Evolutionary conservation across 2,329 filamentous ascomycete genomes (phyloP).

Genomic region (Colletotrichum falcatum): DNA sequence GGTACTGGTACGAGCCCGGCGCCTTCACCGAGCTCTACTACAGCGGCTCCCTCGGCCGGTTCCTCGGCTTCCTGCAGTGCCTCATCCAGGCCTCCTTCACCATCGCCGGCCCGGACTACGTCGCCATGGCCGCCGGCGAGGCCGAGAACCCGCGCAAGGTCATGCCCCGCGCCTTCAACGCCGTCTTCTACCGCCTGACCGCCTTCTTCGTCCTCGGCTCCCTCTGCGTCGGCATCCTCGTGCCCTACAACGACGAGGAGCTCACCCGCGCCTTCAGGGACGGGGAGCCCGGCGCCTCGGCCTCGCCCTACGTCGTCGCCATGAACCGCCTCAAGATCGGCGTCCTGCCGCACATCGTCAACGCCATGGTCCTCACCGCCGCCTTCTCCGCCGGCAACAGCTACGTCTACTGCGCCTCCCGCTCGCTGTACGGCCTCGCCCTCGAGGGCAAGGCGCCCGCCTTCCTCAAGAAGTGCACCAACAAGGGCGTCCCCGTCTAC

Average conservation of each 20-base stretch:
- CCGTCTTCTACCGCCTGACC: constrained; percentile 82
- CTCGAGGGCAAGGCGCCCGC: constrained; percentile 75
- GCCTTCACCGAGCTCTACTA: constrained; percentile 76
- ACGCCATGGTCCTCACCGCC: constrained; percentile 77
- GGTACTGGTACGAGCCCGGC: constrained; percentile 74
- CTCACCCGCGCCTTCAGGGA: constrained; percentile 70
- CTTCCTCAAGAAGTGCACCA: constrained; percentile 71
- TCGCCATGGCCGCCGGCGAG: constrained; percentile 72
- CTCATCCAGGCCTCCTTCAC: constrained; percentile 78
- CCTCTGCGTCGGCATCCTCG: constrained; percentile 77
- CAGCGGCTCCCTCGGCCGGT: constrained; percentile 75
- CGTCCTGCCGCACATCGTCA: constrained; percentile 77
- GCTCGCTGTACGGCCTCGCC: constrained; percentile 75
- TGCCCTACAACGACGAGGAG: constrained; percentile 75
- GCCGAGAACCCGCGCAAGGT: constrained; percentile 76
- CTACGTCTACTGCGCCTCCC: constrained; percentile 72
- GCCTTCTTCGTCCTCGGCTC: constrained; percentile 82
- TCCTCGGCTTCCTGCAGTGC: constrained; percentile 81
- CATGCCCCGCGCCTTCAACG: constrained; percentile 80
- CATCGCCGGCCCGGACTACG: constrained; percentile 63
- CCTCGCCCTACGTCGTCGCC: constrained; percentile 74
- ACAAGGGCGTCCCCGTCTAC: constrained; percentile 78
- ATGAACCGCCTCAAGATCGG: constrained; percentile 75
- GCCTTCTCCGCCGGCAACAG: constrained; percentile 77
- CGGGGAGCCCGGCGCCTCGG: constrained; percentile 74